Conservation (phyloP, 2,329 filamentous ascomycete genomes). For the Geosmithia putterillii region DNA sequence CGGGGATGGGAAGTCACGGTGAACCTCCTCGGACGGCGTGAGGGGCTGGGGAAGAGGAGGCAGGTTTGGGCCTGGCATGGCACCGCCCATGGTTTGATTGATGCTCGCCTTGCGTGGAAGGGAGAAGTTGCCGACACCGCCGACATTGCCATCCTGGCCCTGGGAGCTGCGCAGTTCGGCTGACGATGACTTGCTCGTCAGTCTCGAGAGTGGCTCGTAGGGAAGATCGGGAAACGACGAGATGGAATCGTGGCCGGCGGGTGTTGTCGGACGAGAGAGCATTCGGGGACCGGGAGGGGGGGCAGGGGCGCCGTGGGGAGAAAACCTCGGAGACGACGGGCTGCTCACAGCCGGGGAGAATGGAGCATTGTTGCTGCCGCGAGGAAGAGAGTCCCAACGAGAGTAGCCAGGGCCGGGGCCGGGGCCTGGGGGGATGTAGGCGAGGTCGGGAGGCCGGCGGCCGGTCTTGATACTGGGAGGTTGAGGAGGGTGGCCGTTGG, state of each 20-base stretch:
- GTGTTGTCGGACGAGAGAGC: slow-evolving; percentile 4
- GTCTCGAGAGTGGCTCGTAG: slow-evolving; percentile 15
- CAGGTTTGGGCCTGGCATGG: slow-evolving; percentile 20
- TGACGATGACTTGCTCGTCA: slow-evolving; percentile 17
- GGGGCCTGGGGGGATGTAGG: background rate
- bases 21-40: slow-evolving; percentile 16
- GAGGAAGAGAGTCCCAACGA: slow-evolving; percentile 1
- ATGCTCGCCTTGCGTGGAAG: slow-evolving; percentile 43
- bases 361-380: background rate
- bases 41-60: slow-evolving; percentile 13
- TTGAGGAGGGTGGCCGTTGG: background rate
- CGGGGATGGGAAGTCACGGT: slow-evolving; percentile 8
- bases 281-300: background rate
- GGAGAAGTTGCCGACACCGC: slow-evolving; percentile 44
- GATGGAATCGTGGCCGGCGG: background rate
- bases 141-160: slow-evolving; percentile 6
- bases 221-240: slow-evolving; percentile 1
- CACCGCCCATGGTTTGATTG: slow-evolving; percentile 26
- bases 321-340: slow-evolving; percentile 1
- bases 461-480: background rate
- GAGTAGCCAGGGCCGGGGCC: background rate
- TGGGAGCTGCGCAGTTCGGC: slow-evolving; percentile 21
- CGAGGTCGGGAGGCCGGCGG: background rate
- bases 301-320: background rate
- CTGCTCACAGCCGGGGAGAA: background rate